phyloP scores from a whole-genome alignment of 768 basidiomycete genomes.

The Macrolepiota fuliginosa region DNA sequence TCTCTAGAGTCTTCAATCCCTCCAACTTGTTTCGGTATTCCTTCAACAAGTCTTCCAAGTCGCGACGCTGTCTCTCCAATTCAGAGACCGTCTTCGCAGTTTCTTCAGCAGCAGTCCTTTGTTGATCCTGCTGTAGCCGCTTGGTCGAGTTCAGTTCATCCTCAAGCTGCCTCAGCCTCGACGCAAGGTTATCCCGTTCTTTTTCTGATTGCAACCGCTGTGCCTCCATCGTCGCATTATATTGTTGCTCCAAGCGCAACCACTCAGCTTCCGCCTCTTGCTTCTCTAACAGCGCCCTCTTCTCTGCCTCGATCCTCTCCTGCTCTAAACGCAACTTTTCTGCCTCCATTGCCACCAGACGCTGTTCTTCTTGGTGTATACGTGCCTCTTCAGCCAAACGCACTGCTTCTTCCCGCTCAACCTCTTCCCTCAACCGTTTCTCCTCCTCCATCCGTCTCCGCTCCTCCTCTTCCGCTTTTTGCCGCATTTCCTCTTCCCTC shows the following conservation, averaged over 20 bases:
- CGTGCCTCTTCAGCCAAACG: conserved; percentile 27
- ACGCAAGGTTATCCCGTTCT: conserved; percentile 15
- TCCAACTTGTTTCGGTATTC: conserved; percentile 6
- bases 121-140: conserved; percentile 18
- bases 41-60: conserved; percentile 8
- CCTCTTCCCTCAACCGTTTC: conserved; percentile 26
- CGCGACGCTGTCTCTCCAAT: conserved; percentile 9
- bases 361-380: conserved; percentile 26
- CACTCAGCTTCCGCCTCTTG: conserved; percentile 22
- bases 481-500: conserved; percentile 33
- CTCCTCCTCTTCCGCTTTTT: conserved; percentile 34
- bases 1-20: neutral
- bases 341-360: conserved; percentile 21
- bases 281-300: conserved; percentile 21
- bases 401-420: conserved; percentile 24
- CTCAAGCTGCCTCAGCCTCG: conserved; percentile 11
- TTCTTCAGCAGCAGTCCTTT: conserved; percentile 13
- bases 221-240: conserved; percentile 20
- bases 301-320: conserved; percentile 25
- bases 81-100: conserved; percentile 12
- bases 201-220: conserved; percentile 23
- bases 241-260: conserved; percentile 16
- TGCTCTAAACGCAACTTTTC: conserved; percentile 26
- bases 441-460: conserved; percentile 31
- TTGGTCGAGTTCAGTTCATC: conserved; percentile 18